Conservation (phyloP, 495 filamentous ascomycete species). For the Polyplosphaeria fusca region DNA sequence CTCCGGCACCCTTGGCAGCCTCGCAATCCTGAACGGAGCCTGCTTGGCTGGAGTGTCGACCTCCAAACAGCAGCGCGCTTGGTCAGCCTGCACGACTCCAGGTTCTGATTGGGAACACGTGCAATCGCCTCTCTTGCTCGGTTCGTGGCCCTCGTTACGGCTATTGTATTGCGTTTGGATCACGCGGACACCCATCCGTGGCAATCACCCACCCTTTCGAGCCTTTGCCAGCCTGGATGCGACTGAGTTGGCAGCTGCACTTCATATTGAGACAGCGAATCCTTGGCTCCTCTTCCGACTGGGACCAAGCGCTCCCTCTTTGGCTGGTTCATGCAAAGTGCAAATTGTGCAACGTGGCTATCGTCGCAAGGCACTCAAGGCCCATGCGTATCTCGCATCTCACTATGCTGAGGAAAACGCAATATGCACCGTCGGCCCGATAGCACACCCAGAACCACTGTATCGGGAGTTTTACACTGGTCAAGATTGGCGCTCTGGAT, state of each 20-base stretch:
- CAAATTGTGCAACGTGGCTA: too few species aligned
- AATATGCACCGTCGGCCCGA: too few species aligned
- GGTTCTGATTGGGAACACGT: constrained; percentile 25
- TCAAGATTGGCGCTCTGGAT: too few species aligned
- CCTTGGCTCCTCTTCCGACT: background rate
- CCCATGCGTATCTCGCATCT: background rate
- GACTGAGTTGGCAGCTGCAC: too few species aligned
- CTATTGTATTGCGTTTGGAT: background rate
- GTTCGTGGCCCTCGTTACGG: background rate
- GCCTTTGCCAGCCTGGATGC: background rate
- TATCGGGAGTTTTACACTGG: too few species aligned
- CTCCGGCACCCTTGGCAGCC: background rate
- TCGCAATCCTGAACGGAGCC: background rate
- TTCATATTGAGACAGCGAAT: background rate
- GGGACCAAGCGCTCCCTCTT: too few species aligned
- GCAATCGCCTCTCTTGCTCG: constrained; percentile 13
- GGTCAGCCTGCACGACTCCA: constrained; percentile 1
- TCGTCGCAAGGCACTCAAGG: too few species aligned
- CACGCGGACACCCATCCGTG: background rate
- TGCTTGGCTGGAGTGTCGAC: background rate
- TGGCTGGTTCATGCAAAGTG: too few species aligned
- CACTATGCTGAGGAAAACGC: background rate
- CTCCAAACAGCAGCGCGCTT: background rate
- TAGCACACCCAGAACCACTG: too few species aligned
- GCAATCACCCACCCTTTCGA: background rate